These are phyloP conservation scores for Dicorynia guianensis DNA, from an alignment of 306 rosid genomes.

Conservation along the genomic window DNA sequence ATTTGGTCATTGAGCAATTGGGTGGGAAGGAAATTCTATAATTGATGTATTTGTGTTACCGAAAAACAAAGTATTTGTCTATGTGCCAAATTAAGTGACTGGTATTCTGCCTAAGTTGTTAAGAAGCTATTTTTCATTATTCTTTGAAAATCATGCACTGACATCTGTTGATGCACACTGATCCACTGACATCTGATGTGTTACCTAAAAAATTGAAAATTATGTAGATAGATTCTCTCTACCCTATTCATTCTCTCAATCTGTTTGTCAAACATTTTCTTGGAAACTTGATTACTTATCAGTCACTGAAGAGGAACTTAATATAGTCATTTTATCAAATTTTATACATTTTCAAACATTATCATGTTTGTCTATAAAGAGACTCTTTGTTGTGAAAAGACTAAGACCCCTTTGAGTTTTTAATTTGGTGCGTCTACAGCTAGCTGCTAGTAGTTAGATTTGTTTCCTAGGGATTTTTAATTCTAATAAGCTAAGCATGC, in stretches of 20 bases:
- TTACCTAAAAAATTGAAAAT: neutral
- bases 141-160: conserved; percentile 7
- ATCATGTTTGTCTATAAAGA: neutral
- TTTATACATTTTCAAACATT: neutral
- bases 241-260: conserved; percentile 1
- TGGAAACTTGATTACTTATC: conserved; percentile 1
- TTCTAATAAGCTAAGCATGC: neutral
- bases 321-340: neutral
- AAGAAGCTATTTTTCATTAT: neutral
- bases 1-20: neutral
- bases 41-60: neutral
- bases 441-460: neutral
- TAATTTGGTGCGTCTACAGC: neutral
- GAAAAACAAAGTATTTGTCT: neutral
- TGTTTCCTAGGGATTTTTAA: neutral
- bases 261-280: neutral
- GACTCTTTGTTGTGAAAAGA: neutral
- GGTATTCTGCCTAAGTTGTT: neutral
- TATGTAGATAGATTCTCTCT: neutral
- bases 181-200: neutral
- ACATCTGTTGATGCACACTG: neutral
- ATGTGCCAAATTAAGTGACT: neutral
- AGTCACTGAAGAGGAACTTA: neutral
- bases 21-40: neutral
- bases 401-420: neutral